Base-by-base conservation (phyloP, 495 filamentous ascomycete genomes). In the Daldinia caldariorum region DNA sequence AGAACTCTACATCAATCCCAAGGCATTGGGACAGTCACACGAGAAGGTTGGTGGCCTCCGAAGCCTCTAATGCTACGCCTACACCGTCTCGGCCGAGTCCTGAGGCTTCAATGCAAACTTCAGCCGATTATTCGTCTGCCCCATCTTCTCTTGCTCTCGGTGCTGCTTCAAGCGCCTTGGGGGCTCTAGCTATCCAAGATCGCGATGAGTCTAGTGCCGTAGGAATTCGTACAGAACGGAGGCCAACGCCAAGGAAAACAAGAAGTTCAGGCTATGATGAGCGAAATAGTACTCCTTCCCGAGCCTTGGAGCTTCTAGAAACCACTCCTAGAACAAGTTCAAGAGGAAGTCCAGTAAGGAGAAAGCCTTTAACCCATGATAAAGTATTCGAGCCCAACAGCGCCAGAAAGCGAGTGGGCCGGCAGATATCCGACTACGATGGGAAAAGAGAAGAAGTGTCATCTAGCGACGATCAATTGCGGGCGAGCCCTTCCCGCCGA, bases 81-180 rank as follows among this genome's bases (percentile, higher is more conserved):
- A 39, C 63, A 8, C 75, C 76, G 29, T 35, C 66, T 29, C 69
- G 66, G 43, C 56, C 69, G 1, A 75, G 70, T 41, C 55, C 72
- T 7, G 75, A 80, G 20, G 34, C 64, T 53, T 51, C 66, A 49
- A 61, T 50, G 32, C 72, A 76, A 41, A 73, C 64, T 26, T 71
- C 72, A 26, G 69, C 65, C 1, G 77, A 80, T 16, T 69, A 71
- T 29, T 39, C 58, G 8, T 58, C 65, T 22, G 64, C 71, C 9
- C 74, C 79, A 22, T 77, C 77, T 10, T 73, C 78, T 7, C 73
- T 84, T 16, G 82, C 83, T 10, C 70, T 85, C 10, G 82, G 79
- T 26, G 83, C 83, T 43, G 83, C 83, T 6, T 82, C 83, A 29
- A 85, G 79, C 45, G 83, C 83, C 1, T 54, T 85, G 34, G 80